Evolutionary conservation across 2,329 filamentous ascomycete genomes (phyloP).

Genomic region (Microsporum ferrugineum): DNA sequence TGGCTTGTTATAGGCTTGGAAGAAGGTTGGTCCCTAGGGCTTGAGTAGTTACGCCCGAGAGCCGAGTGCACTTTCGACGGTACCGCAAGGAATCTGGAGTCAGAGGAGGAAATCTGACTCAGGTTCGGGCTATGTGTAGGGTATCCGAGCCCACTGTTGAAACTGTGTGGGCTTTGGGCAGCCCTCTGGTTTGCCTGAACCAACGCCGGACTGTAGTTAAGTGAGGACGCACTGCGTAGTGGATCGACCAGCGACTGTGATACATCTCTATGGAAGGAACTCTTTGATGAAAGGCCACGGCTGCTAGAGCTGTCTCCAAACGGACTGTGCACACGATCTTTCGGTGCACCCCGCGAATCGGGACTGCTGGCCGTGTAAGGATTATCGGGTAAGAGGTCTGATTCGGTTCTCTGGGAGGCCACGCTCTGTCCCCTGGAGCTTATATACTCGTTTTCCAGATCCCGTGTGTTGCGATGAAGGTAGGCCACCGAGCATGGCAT

Average conservation of each 20-base stretch:
- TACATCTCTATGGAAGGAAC: neutral
- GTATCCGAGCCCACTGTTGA: neutral
- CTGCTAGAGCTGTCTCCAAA: slow-evolving; percentile 6
- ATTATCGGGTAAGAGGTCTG: neutral
- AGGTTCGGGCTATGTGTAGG: neutral
- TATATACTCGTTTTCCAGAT: neutral
- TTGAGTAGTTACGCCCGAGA: neutral
- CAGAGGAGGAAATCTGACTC: neutral
- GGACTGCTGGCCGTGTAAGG: slow-evolving; percentile 12
- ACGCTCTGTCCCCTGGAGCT: slow-evolving; percentile 15
- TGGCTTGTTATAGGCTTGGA: neutral
- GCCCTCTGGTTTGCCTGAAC: neutral
- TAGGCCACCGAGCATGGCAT: neutral
- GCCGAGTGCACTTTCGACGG: neutral
- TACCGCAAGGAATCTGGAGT: neutral
- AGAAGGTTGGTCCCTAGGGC: neutral
- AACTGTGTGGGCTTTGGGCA: neutral
- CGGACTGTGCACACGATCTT: slow-evolving; percentile 13
- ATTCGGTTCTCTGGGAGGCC: slow-evolving; percentile 15
- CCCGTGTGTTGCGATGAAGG: neutral
- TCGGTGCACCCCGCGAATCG: slow-evolving; percentile 6
- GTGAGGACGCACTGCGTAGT: neutral
- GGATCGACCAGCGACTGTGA: neutral
- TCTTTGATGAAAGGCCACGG: slow-evolving; percentile 13
- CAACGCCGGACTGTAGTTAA: neutral